Conservation (phyloP, 257 asterid species). For the Rubia yunnanensis region DNA sequence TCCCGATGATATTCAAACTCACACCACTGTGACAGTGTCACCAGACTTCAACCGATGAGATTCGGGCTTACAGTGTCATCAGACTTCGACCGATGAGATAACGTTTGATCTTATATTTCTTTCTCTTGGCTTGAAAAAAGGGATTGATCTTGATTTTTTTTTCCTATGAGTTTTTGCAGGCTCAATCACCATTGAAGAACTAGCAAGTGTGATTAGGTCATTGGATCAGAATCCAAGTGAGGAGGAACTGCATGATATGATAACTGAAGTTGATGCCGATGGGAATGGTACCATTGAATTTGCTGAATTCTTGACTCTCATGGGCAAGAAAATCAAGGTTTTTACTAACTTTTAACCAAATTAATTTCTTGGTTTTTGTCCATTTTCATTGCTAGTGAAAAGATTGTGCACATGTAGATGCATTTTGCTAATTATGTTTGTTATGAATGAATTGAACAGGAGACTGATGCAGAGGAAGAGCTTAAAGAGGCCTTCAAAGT, state of each 20-base stretch:
- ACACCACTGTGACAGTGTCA: too few species aligned
- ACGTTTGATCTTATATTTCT: too few species aligned
- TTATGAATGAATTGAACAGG: constrained; percentile 17
- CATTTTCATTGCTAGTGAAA: background rate
- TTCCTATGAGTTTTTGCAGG: constrained; percentile 24
- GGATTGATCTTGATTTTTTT: too few species aligned
- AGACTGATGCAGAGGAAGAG: constrained; percentile 40
- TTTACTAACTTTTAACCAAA: too few species aligned
- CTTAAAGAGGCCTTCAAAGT: constrained; percentile 49
- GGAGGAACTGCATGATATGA: constrained; percentile 37
- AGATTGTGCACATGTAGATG: background rate
- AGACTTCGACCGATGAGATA: too few species aligned
- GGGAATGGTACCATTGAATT: constrained; percentile 44
- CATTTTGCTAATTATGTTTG: background rate
- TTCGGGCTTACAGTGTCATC: too few species aligned
- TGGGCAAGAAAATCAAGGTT: constrained; percentile 39
- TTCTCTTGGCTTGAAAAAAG: background rate
- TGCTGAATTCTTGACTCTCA: constrained; percentile 36
- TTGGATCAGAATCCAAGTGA: constrained; percentile 41
- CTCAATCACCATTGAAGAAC: constrained; percentile 41
- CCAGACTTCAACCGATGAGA: too few species aligned
- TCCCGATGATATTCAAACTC: too few species aligned
- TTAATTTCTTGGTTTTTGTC: background rate
- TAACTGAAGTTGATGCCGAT: constrained; percentile 42
- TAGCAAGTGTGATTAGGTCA: constrained; percentile 37